These are phyloP conservation scores for Paramecium bursaria DNA, from an alignment of 73 alveolate genomes.

Conservation along the genomic window DNA sequence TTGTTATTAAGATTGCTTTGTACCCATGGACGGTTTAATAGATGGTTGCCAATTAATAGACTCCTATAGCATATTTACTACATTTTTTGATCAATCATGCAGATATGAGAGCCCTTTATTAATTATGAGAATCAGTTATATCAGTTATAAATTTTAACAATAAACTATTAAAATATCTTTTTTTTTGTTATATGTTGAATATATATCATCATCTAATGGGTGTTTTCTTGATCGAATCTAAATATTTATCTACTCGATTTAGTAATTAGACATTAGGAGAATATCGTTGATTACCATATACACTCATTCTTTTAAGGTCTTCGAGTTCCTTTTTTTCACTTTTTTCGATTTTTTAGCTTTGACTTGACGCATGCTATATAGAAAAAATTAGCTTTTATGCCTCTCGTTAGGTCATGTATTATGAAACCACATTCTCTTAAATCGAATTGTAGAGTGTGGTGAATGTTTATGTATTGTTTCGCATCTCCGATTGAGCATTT, in stretches of 20 bases:
- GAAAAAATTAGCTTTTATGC: not conserved
- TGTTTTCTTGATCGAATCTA: not conserved
- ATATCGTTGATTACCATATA: not conserved
- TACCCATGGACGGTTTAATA: constrained; percentile 21
- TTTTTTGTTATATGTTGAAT: not conserved
- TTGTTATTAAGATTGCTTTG: not conserved
- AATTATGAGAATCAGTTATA: not conserved
- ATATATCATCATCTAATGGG: not conserved
- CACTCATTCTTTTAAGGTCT: not conserved
- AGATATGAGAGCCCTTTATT: not conserved
- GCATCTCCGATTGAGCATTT: not conserved
- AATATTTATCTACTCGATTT: constrained; percentile 22
- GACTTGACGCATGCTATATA: not conserved
- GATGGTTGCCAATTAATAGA: not conserved
- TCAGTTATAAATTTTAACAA: not conserved
- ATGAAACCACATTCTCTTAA: constrained; percentile 39
- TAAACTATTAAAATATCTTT: not conserved
- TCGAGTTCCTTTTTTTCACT: not conserved
- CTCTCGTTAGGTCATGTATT: not conserved
- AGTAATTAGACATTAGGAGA: constrained; percentile 27
- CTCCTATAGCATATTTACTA: constrained; percentile 1
- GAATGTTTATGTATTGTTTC: not conserved
- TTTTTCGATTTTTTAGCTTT: constrained; percentile 11
- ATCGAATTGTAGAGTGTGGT: constrained; percentile 24
- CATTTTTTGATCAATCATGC: constrained; percentile 24